Evolutionary conservation across 2,329 filamentous ascomycete species (phyloP), one percentile per base, ranked within the genome.

Genomic region (Claviceps arundinis): DNA sequence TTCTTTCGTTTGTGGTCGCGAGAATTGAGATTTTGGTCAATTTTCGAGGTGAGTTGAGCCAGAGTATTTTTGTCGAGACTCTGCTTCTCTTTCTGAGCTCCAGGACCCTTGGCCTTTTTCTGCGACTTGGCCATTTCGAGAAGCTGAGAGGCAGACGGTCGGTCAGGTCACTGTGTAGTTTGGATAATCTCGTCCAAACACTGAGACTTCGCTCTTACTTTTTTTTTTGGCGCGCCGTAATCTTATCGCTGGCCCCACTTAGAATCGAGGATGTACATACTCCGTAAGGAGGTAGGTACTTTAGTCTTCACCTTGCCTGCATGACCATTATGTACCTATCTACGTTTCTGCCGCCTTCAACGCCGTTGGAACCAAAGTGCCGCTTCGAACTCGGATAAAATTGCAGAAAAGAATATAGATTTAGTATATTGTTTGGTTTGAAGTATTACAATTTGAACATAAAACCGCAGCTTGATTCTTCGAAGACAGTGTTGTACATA

Each of bases 21-120:
- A 52, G 56, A 59, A 59, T 57, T 63, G 41, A 83, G 68, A 51
- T 70, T 72, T 58, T 75, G 69, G 58, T 81, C 77, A 56, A 83
- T 78, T 61, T 73, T 76, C 37, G 73, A 71, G 5, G 78, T 82
- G 59, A 82, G 63, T 54, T 75, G 69, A 7, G 70, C 70, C 52
- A 83, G 64, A 5, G 76, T 68, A 40, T 69, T 66, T 54, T 76
- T 71, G 56, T 80, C 71, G 54, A 82, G 75, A 0, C 51, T 50
- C 9, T 55, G 52, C 2, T 52, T 56, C 3, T 56, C 58, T 6
- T 60, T 57, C 11, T 59, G 58, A 44, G 55, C 53, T 26, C 58
- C 58, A 26, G 60, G 58, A 43, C 59, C 59, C 55, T 68, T 68
- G 54, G 58, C 60, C 61, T 68, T 71, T 57, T 68, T 71, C 37